Base-by-base conservation (phyloP, 345 rosid genomes). In the Citrus australasica region DNA sequence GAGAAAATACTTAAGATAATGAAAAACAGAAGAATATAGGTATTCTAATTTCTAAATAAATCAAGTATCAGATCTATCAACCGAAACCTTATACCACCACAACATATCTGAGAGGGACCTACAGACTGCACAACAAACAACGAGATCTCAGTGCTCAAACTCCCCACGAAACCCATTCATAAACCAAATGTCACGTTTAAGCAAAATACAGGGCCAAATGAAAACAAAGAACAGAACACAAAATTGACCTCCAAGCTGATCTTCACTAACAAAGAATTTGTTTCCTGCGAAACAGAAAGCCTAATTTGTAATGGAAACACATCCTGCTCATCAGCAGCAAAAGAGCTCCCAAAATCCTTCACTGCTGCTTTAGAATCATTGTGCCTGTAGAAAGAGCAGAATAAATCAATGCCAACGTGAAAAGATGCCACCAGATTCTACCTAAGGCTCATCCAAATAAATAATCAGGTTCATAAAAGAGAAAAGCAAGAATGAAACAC, bases 291-390 rank as follows among this genome's bases (percentile, higher is more conserved):
- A 79, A 83, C 82, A 79, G 92, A 89, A 64, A 91, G 89, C 82
- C 90, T 75, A 67, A 91, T 87, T 73, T 80, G 85, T 78, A 91
- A 83, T 35, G 92, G 88, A 82, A 90, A 90, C 66, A 90, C 86
- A 58, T 89, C 92, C 5, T 81, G 86, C 76, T 85, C 85, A 56
- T 83, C 86, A 14, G 79, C 78, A 80, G 81, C 78, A 71, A 62
- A 73, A 84, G 70, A 60, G 42, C 70, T 73, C 78, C 78, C 76
- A 35, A 81, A 79, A 66, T 73, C 79, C 76, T 84, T 75, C 56
- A 68, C 61, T 51, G 82, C 83, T 25, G 69, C 76, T 67, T 73
- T 85, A 76, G 76, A 78, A 77, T 90, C 84, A 55, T 75, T 82
- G 56, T 89, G 88, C 93, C 95, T 91, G 84, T 11, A 84, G 38